Conservation (phyloP, 2,329 filamentous ascomycete species). For the Pestalotiopsis fici region DNA sequence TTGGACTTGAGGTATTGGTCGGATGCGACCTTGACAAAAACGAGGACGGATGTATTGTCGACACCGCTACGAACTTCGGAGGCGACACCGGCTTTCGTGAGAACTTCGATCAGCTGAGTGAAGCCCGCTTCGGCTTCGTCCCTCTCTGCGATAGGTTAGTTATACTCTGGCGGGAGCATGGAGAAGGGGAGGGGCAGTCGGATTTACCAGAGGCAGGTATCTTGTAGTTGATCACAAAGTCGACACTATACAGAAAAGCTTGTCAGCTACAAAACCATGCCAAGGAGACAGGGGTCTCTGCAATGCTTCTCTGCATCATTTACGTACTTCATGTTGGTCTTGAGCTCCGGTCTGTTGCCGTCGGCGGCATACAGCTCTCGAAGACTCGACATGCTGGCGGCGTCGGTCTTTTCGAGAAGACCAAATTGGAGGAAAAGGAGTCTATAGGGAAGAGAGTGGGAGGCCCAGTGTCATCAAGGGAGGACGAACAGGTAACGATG, state of each 20-base stretch:
- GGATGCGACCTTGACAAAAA: conserved; percentile 82
- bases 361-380: conserved; percentile 25
- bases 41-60: conserved; percentile 70
- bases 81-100: conserved; percentile 78
- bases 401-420: neutral
- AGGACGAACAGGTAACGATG: neutral
- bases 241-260: conserved; percentile 58
- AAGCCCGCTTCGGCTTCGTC: conserved; percentile 73
- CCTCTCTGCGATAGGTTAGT: conserved; percentile 51
- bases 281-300: neutral
- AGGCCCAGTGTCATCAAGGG: neutral
- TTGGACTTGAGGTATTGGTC: conserved; percentile 74
- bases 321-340: conserved; percentile 25
- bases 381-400: conserved; percentile 25
- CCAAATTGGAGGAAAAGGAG: neutral
- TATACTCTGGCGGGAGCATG: neutral
- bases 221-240: conserved; percentile 84
- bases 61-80: conserved; percentile 81
- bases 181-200: neutral
- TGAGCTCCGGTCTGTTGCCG: conserved; percentile 25
- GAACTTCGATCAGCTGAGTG: conserved; percentile 72
- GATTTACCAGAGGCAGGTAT: conserved; percentile 66
- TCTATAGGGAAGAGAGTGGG: neutral
- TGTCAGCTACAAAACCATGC: conserved; percentile 8
- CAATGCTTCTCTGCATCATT: neutral